Evolutionary conservation across 2,329 filamentous ascomycete genomes (phyloP).

Genomic region (Trichoderma sp.): DNA sequence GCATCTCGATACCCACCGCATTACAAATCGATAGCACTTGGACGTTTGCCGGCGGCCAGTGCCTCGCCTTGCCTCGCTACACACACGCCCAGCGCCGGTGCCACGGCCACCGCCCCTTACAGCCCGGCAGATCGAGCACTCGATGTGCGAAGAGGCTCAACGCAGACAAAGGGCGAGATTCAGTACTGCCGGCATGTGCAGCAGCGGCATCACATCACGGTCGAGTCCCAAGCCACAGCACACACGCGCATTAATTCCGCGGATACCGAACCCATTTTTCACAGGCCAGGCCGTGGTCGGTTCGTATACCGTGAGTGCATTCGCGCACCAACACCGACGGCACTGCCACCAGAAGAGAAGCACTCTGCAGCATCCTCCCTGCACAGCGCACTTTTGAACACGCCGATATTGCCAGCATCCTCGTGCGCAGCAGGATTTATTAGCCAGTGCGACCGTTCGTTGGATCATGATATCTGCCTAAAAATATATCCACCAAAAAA

Average conservation of each 20-base stretch:
- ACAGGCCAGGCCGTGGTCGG: background rate
- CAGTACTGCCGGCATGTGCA: conserved; percentile 24
- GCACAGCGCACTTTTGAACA: background rate
- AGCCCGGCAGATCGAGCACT: conserved; percentile 25
- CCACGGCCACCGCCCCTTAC: conserved; percentile 19
- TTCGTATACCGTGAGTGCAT: background rate
- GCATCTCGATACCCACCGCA: conserved; percentile 23
- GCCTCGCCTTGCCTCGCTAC: conserved; percentile 12
- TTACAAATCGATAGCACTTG: conserved; percentile 25
- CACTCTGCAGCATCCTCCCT: conserved; percentile 1
- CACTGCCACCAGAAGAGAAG: background rate
- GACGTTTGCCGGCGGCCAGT: conserved; percentile 6
- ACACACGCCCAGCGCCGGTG: conserved; percentile 16
- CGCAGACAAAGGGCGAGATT: background rate
- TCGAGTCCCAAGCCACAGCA: conserved; percentile 9
- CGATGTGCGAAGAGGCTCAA: conserved; percentile 23
- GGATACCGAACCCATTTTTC: conserved; percentile 1
- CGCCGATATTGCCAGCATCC: background rate
- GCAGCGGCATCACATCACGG: conserved; percentile 16
- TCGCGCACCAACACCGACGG: background rate
- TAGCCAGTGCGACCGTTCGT: conserved; percentile 1
- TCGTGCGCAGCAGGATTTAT: background rate
- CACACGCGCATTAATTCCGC: conserved; percentile 3
- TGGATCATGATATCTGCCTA: conserved; percentile 17
- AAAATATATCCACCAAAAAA: conserved; percentile 13